Percentiles rank a stretch among this genome's conserved stretches.
Evolutionary conservation across 305 asterid genomes (phyloP).

Genomic region (Nicotiana rustica): DNA sequence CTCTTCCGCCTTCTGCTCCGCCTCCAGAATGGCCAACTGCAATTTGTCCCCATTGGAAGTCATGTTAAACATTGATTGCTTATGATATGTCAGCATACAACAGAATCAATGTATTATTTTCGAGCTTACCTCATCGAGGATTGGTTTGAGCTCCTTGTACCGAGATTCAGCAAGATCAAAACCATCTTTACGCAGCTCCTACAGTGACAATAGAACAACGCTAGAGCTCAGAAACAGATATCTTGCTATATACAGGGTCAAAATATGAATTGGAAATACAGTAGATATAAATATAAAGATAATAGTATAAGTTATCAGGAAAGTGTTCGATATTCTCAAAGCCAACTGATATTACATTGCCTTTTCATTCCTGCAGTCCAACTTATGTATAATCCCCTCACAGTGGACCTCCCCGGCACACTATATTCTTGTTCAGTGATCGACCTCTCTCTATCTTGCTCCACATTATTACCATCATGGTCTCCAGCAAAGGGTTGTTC

Average conservation of each 20-base stretch:
- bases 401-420: background rate
- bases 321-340: conserved; percentile 11
- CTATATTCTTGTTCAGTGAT: conserved; percentile 18
- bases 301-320: background rate
- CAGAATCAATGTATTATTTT: conserved; percentile 5
- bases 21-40: conserved; percentile 90
- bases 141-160: conserved; percentile 93
- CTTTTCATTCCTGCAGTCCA: conserved; percentile 9
- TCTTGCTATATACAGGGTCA: background rate
- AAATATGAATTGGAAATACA: background rate
- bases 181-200: conserved; percentile 98
- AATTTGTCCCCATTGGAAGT: conserved; percentile 21
- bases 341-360: background rate
- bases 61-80: background rate
- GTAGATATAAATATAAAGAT: background rate
- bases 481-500: conserved; percentile 1
- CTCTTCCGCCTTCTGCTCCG: conserved; percentile 94
- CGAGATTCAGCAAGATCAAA: conserved; percentile 91
- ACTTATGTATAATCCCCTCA: background rate
- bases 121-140: conserved; percentile 86
- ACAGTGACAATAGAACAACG: conserved; percentile 25
- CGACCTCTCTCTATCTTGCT: background rate
- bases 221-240: background rate
- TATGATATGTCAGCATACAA: background rate
- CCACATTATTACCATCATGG: background rate